These are phyloP conservation scores for Verruconis gallopava DNA, from an alignment of 2,329 filamentous ascomycete genomes.

Conservation along the genomic window DNA sequence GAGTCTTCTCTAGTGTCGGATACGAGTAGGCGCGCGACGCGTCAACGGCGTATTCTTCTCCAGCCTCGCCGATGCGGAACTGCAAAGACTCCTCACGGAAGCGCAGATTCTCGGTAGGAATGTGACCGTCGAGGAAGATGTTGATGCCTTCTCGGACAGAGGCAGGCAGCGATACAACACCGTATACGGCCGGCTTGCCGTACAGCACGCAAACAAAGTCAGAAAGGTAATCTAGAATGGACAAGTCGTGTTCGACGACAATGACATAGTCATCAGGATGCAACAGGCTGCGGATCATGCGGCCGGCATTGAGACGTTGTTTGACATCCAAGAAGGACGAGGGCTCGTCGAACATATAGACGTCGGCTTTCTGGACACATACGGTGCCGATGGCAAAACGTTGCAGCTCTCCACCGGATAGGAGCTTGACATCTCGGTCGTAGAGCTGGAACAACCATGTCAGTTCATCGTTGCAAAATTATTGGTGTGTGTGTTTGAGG, in stretches of 20 bases:
- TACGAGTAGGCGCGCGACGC: conserved; percentile 77
- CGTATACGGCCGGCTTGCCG: conserved; percentile 87
- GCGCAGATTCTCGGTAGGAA: conserved; percentile 94
- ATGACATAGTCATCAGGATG: conserved; percentile 90
- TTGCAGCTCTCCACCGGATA: conserved; percentile 96
- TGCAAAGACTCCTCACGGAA: conserved; percentile 96
- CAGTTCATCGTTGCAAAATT: no score
- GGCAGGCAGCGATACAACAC: conserved; percentile 89
- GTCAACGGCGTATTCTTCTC: conserved; percentile 78
- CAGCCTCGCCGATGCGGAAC: conserved; percentile 82
- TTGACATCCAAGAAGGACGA: conserved; percentile 99
- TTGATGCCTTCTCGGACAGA: conserved; percentile 99
- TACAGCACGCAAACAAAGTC: conserved; percentile 98
- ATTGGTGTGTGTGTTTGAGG: neutral
- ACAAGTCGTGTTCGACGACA: conserved; percentile 98
- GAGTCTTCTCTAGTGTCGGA: conserved; percentile 82
- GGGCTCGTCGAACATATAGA: conserved; percentile 98
- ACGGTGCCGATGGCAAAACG: conserved; percentile 94
- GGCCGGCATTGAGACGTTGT: conserved; percentile 85
- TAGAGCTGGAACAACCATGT: conserved; percentile 82
- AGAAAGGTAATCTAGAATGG: conserved; percentile 93
- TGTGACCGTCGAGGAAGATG: conserved; percentile 96
- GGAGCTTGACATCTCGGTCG: conserved; percentile 76
- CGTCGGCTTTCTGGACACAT: conserved; percentile 85
- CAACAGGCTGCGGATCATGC: conserved; percentile 83